phyloP scores from a whole-genome alignment of 2,329 filamentous ascomycete genomes.

The Nectriaceae sp. region DNA sequence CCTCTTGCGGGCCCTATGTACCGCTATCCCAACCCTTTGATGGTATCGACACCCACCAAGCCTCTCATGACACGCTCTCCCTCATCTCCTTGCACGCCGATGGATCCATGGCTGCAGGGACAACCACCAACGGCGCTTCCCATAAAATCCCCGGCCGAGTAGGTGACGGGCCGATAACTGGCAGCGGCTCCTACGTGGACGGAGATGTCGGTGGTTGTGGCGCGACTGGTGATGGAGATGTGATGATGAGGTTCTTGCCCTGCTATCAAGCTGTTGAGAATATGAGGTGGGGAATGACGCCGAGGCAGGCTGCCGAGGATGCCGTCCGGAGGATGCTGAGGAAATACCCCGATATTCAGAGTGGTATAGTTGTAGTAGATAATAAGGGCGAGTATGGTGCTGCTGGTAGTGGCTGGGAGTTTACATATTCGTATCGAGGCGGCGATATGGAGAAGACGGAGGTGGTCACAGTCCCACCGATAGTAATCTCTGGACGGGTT shows the following conservation, averaged over 20 bases:
- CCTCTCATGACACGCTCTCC: slow-evolving; percentile 56
- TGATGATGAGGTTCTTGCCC: slow-evolving; percentile 59
- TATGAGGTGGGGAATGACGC: slow-evolving; percentile 49
- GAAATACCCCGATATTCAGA: slow-evolving; percentile 47
- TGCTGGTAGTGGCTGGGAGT: slow-evolving; percentile 55
- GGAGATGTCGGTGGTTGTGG: slow-evolving; percentile 55
- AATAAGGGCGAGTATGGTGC: slow-evolving; percentile 50
- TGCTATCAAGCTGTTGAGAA: slow-evolving; percentile 61
- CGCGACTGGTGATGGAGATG: slow-evolving; percentile 57
- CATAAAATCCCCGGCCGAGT: slow-evolving; percentile 58
- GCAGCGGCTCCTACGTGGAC: slow-evolving; percentile 58
- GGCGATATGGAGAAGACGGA: slow-evolving; percentile 47
- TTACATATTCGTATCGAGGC: slow-evolving; percentile 54
- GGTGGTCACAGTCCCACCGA: slow-evolving; percentile 44
- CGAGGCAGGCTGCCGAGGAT: slow-evolving; percentile 51
- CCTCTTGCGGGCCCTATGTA: slow-evolving; percentile 50
- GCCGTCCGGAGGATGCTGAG: slow-evolving; percentile 50
- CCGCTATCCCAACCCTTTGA: slow-evolving; percentile 24
- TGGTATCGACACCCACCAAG: slow-evolving; percentile 13
- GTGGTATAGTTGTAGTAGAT: slow-evolving; percentile 54
- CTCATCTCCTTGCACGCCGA: slow-evolving; percentile 47
- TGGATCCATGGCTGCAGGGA: slow-evolving; percentile 54
- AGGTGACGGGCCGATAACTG: slow-evolving; percentile 56
- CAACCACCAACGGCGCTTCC: slow-evolving; percentile 56
- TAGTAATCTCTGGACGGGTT: not conserved